A percentile compares a stretch with the other conserved stretches of the same genome.
Evolutionary conservation across 2,329 filamentous ascomycete genomes (phyloP).

Genomic region (Cladophialophora exuberans): DNA sequence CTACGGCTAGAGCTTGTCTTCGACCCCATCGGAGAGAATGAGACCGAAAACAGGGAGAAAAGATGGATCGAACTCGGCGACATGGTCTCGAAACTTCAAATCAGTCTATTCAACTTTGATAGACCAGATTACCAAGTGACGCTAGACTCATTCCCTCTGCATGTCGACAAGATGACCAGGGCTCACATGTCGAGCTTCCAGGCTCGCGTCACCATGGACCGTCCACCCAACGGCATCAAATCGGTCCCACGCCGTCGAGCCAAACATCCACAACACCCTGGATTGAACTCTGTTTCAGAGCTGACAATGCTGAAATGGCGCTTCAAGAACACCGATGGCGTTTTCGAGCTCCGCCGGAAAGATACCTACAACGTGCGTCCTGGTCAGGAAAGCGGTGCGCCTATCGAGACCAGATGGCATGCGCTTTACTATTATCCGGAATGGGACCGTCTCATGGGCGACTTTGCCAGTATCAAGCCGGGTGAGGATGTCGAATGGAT

Average conservation of each 20-base stretch:
- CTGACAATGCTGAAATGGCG: constrained; percentile 44
- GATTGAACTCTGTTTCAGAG: constrained; percentile 38
- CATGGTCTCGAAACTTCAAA: constrained; percentile 46
- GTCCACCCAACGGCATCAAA: constrained; percentile 25
- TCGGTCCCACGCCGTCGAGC: constrained; percentile 21
- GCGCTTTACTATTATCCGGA: constrained; percentile 37
- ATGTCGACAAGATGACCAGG: constrained; percentile 16
- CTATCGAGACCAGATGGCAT: constrained; percentile 37
- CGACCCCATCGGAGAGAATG: constrained; percentile 10
- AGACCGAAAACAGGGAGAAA: constrained; percentile 22
- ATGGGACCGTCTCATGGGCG: constrained; percentile 47
- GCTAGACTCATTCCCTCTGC: constrained; percentile 28
- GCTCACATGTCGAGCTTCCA: constrained; percentile 27
- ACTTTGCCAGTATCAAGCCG: constrained; percentile 40
- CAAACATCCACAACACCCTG: constrained; percentile 19
- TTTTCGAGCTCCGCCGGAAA: constrained; percentile 49
- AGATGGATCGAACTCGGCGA: constrained; percentile 34
- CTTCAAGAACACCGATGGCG: constrained; percentile 45
- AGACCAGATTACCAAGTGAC: constrained; percentile 31
- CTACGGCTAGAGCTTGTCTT: constrained; percentile 44
- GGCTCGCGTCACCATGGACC: constrained; percentile 26
- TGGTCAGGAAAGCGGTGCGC: constrained; percentile 5
- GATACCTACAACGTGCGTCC: constrained; percentile 35
- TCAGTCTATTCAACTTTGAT: constrained; percentile 45
- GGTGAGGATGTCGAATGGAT: constrained; percentile 42